Evolutionary conservation across 768 basidiomycete genomes (phyloP).

Genomic region (Pleurotus sapidus): DNA sequence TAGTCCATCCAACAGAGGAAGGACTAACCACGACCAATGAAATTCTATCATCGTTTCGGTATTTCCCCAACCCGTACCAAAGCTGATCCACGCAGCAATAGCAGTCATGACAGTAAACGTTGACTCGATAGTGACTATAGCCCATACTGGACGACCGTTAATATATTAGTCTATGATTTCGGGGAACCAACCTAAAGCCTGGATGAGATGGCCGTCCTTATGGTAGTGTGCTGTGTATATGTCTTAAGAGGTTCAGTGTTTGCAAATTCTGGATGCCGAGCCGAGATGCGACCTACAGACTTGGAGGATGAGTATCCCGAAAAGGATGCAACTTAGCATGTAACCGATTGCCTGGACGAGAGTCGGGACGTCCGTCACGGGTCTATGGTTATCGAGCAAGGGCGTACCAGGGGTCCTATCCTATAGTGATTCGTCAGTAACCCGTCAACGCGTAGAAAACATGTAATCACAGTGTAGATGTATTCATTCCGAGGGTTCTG

Average conservation of each 20-base stretch:
- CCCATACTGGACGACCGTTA: slow-evolving; percentile 11
- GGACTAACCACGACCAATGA: slow-evolving; percentile 13
- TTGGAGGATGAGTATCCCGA: not conserved
- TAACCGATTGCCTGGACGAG: not conserved
- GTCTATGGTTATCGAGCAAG: not conserved
- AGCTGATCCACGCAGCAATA: slow-evolving; percentile 14
- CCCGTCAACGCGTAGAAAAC: no score
- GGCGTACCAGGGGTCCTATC: not conserved
- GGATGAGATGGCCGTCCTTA: not conserved
- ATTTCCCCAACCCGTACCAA: slow-evolving; percentile 14
- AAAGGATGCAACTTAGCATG: not conserved
- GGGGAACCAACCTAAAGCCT: not conserved
- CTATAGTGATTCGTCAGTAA: not conserved
- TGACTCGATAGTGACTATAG: slow-evolving; percentile 11
- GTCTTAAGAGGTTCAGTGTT: not conserved
- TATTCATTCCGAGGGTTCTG: no score
- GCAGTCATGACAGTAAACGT: slow-evolving; percentile 12
- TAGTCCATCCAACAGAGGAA: slow-evolving; percentile 8
- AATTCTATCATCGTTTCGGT: not conserved
- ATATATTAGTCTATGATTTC: no score
- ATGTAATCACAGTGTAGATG: no score
- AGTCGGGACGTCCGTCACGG: not conserved
- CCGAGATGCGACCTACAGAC: not conserved
- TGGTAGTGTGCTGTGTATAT: not conserved
- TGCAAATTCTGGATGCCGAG: no score